A percentile compares a stretch with the other conserved stretches of the same genome.
Evolutionary conservation across 345 rosid species (phyloP).

Genomic region (Eucalyptus sp.): DNA sequence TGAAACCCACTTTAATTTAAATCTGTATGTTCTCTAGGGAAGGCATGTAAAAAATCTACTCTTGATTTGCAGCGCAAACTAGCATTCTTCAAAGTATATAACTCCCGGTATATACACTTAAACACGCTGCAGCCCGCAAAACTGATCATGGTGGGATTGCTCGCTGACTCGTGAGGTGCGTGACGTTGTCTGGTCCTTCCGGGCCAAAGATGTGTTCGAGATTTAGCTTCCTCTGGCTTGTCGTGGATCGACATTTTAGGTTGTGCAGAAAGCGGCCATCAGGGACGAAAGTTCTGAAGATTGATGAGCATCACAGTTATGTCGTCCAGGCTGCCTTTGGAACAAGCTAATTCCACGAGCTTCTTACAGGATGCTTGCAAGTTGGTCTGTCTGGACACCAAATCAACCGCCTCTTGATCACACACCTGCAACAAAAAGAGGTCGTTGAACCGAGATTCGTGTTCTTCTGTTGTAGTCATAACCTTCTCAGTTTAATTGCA

Average conservation of each 20-base stretch:
- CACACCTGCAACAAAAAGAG: slow-evolving; percentile 9
- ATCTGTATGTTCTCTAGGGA: background rate
- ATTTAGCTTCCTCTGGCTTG: background rate
- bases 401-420: slow-evolving; percentile 42
- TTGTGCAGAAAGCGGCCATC: background rate
- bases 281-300: slow-evolving; percentile 11
- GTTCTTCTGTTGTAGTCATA: background rate
- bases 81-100: background rate
- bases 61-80: background rate
- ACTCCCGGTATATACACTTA: background rate
- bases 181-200: background rate
- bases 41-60: background rate
- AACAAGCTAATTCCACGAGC: slow-evolving; percentile 22
- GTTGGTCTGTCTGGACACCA: slow-evolving; percentile 3
- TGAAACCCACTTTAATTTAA: background rate
- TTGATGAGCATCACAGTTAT: slow-evolving; percentile 34
- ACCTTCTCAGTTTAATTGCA: background rate
- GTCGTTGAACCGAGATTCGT: background rate
- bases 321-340: slow-evolving; percentile 41
- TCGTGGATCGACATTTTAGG: background rate
- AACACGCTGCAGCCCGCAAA: background rate
- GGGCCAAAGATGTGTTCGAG: background rate
- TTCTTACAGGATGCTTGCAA: slow-evolving; percentile 18
- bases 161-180: background rate
- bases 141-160: background rate